These are phyloP conservation scores for Tuber calosporum DNA, from an alignment of 495 filamentous ascomycete species.

Conservation along the genomic window DNA sequence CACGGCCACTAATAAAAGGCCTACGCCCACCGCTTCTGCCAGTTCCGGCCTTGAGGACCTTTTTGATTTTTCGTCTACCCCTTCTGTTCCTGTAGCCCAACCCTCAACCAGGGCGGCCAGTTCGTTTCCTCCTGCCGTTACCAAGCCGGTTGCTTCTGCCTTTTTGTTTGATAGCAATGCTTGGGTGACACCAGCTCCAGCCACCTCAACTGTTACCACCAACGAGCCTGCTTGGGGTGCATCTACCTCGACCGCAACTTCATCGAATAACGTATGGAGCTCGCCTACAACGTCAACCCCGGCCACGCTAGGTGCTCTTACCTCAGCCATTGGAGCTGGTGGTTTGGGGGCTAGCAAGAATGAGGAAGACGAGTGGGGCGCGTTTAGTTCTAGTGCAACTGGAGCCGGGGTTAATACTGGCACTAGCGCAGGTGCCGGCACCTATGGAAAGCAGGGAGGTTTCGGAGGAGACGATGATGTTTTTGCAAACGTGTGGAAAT, in stretches of 20 bases:
- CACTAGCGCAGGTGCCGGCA: constrained; percentile 16
- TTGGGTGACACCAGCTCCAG: constrained; percentile 50
- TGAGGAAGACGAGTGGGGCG: constrained; percentile 41
- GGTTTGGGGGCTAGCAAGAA: neutral
- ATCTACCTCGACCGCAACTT: constrained; percentile 18
- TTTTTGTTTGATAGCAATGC: constrained; percentile 50
- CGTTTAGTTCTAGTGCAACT: constrained; percentile 35
- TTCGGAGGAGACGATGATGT: constrained; percentile 36
- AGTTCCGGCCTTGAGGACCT: constrained; percentile 60
- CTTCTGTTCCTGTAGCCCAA: constrained; percentile 46
- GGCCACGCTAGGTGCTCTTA: neutral
- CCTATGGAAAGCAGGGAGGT: constrained; percentile 6
- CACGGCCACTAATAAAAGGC: constrained; percentile 48
- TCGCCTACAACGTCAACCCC: constrained; percentile 30
- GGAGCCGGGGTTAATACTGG: constrained; percentile 12
- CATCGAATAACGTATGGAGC: constrained; percentile 47
- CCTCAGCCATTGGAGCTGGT: neutral
- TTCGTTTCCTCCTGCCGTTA: constrained; percentile 57
- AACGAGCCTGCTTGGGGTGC: constrained; percentile 37
- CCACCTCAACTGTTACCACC: constrained; percentile 40
- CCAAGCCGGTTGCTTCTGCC: constrained; percentile 50
- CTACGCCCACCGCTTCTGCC: constrained; percentile 44
- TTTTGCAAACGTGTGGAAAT: constrained; percentile 42
- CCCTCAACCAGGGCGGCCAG: constrained; percentile 46
- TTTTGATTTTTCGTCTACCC: constrained; percentile 67